Percentiles rank a stretch among this genome's conserved stretches.
phyloP scores from a whole-genome alignment of 1,284 basidiomycete genomes.

The Stygiomarasmius scandens region DNA sequence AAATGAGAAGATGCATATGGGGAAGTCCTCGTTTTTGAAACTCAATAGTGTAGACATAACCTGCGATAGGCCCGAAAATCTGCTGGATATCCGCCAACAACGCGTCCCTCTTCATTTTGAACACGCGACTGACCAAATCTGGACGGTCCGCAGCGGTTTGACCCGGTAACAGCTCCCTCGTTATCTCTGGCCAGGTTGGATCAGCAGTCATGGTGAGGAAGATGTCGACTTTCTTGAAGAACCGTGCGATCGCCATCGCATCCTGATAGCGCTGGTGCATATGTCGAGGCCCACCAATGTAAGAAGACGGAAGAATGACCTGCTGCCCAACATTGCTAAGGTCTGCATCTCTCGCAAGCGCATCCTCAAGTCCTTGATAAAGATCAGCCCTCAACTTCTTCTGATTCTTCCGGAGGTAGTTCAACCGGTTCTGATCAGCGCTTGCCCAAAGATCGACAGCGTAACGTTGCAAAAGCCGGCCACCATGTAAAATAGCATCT shows the following conservation, averaged over 20 bases:
- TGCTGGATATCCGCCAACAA: constrained; percentile 38
- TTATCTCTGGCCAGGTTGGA: constrained; percentile 48
- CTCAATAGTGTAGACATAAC: constrained; percentile 47
- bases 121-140: constrained; percentile 48
- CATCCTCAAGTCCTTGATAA: constrained; percentile 29
- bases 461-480: constrained; percentile 4
- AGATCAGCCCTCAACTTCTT: constrained; percentile 28
- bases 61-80: constrained; percentile 30
- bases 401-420: constrained; percentile 32
- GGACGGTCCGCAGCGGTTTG: constrained; percentile 45
- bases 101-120: constrained; percentile 41
- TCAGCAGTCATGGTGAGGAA: constrained; percentile 54
- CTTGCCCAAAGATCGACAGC: constrained; percentile 38
- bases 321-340: constrained; percentile 30
- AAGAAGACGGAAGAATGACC: constrained; percentile 44
- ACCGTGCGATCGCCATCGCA: constrained; percentile 41
- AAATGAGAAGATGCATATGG: constrained; percentile 49
- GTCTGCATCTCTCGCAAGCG: constrained; percentile 19
- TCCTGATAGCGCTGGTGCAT: constrained; percentile 49
- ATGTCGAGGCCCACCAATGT: constrained; percentile 38
- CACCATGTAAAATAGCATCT: constrained; percentile 7
- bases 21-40: constrained; percentile 55
- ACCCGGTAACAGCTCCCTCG: constrained; percentile 36
- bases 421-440: constrained; percentile 33
- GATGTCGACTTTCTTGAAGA: constrained; percentile 37